Evolutionary conservation across 148 eudicot species (phyloP).

Genomic region (Salicornia ramosissima): DNA sequence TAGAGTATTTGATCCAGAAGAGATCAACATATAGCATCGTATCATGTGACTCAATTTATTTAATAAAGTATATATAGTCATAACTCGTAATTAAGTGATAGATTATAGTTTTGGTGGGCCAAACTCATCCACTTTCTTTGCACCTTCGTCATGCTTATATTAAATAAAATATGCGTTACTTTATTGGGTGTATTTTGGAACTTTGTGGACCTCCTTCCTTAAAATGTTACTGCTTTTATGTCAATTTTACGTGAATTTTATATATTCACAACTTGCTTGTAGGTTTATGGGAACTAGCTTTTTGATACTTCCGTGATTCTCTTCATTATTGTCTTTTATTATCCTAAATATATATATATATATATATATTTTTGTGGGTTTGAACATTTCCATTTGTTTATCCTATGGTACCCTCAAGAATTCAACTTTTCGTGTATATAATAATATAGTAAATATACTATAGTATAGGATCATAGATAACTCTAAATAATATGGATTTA

Average conservation of each 20-base stretch:
- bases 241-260: not conserved
- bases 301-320: conserved; percentile 4
- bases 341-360: too few species aligned
- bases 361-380: not conserved
- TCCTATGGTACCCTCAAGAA: not conserved
- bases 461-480: too few species aligned
- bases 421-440: not conserved
- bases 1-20: not conserved
- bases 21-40: not conserved
- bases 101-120: not conserved
- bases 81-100: not conserved
- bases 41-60: conserved; percentile 12
- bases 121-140: conserved; percentile 11
- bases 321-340: not conserved
- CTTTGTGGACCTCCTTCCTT: conserved; percentile 1
- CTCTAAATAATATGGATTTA: not conserved
- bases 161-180: not conserved
- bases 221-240: not conserved
- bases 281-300: not conserved
- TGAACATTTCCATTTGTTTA: not conserved
- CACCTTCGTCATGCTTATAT: conserved; percentile 14
- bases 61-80: not conserved
- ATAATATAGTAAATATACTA: too few species aligned
- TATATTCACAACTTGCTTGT: conserved; percentile 14
- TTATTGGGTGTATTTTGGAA: not conserved